Evolutionary conservation across 805 yeast species (phyloP).

Genomic region (Candida khao-thaluensis): DNA sequence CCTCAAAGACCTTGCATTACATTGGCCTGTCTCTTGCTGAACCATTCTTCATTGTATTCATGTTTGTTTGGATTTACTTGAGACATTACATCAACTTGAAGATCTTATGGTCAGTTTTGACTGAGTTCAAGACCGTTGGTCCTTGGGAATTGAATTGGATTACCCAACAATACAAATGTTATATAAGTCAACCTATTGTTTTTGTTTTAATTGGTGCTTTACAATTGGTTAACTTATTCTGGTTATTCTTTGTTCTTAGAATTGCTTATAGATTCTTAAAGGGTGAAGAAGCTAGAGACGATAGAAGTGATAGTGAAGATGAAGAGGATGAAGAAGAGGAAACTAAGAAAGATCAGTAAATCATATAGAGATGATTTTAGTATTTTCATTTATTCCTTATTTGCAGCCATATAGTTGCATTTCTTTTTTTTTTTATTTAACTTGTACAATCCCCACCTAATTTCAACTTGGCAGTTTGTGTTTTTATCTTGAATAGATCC

Average conservation of each 20-base stretch:
- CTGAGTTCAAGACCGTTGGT: conserved; percentile 87
- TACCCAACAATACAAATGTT: conserved; percentile 93
- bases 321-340: conserved; percentile 35
- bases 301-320: conserved; percentile 82
- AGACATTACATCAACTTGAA: conserved; percentile 83
- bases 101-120: conserved; percentile 79
- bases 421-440: no score
- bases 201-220: conserved; percentile 74
- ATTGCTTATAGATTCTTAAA: conserved; percentile 63
- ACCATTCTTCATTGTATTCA: conserved; percentile 68
- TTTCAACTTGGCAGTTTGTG: no score
- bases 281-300: conserved; percentile 66
- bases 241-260: conserved; percentile 82
- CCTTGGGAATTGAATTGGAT: conserved; percentile 77
- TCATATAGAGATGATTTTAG: not conserved
- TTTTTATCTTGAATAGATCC: no score
- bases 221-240: conserved; percentile 82
- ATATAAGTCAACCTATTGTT: conserved; percentile 90
- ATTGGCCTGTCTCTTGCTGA: conserved; percentile 63
- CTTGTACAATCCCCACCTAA: no score
- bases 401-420: no score
- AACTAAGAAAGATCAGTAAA: conserved; percentile 15
- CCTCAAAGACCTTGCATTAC: conserved; percentile 85
- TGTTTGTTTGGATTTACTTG: conserved; percentile 76
- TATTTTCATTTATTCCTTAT: no score